Evolutionary conservation across 768 basidiomycete genomes (phyloP), one percentile per base, ranked within the genome.

Genomic region (Rhodocollybia butyracea): DNA sequence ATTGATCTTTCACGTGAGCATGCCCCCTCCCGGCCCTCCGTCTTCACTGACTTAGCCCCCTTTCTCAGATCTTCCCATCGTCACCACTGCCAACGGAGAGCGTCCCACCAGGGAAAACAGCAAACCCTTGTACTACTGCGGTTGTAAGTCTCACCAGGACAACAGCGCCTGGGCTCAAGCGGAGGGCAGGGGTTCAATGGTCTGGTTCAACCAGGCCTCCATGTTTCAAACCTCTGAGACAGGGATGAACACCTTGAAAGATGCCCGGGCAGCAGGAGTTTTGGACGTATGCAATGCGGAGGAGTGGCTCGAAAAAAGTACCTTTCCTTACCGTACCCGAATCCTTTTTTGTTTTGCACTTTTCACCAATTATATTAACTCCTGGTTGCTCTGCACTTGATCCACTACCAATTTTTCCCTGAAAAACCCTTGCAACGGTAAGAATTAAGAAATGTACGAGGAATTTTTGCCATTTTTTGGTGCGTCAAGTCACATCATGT

Each of bases 31-130:
- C 19, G 15, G 2, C 5, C 2, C 21, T 15, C 17, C 21, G 41
- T 42, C 21, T 15, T 63, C 68, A 0, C 57, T 73, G 0, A 60
- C 71, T 2, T 64, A 59, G 43, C 70, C 72, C 42, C n/a, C 72
- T 73, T 54, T 39, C 45, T 36, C 17, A 42, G 41, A 42, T 21
- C 15, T 42, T 5, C n/a, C 15, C n/a, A 2, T 47, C 2, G 6
- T 47, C 1, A 30, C 22, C 3, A 47, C 46, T 26, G 4, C 11
- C 8, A 47, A 47, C 27, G 31, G 31, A 0, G 46, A 47, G 27
- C n/a, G 12, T 2, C 46, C 46, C 0, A 47, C 46, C 27, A 13
- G 15, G 17, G 46, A 34, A 31, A 47, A 47, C 5, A 13, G 21
- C 15, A 47, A 11, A 2, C 46, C 46, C 2, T 3, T 47, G 22